Evolutionary conservation across 768 basidiomycete genomes (phyloP).

Genomic region (Boletellus ananiceps): DNA sequence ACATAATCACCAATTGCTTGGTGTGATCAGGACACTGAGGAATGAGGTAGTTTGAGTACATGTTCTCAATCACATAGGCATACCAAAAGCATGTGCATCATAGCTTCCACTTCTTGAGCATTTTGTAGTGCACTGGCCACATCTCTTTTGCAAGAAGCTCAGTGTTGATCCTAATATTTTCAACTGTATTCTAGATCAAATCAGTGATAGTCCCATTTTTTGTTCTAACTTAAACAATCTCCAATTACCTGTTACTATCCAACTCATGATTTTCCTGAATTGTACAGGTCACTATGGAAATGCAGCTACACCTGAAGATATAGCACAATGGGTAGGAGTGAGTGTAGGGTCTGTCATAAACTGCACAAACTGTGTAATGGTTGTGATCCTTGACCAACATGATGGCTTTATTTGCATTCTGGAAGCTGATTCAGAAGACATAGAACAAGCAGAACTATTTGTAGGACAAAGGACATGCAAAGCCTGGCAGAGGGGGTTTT

Average conservation of each 20-base stretch:
- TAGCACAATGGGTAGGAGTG: conserved; percentile 9
- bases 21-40: too few species aligned
- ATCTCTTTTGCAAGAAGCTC: conserved; percentile 25
- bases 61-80: too few species aligned
- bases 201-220: conserved; percentile 25
- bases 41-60: too few species aligned
- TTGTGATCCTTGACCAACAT: background rate
- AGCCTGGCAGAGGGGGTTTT: conserved; percentile 35
- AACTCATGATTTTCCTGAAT: conserved; percentile 26
- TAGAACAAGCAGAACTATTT: background rate
- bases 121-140: conserved; percentile 7
- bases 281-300: conserved; percentile 29
- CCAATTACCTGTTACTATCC: conserved; percentile 26
- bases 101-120: conserved; percentile 3
- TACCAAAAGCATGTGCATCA: background rate
- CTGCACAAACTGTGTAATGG: conserved; percentile 1
- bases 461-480: background rate
- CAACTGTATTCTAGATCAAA: conserved; percentile 15
- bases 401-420: background rate
- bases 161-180: conserved; percentile 24
- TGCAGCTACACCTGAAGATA: background rate
- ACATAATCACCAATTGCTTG: too few species aligned
- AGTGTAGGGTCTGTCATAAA: background rate
- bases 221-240: conserved; percentile 5
- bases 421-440: background rate